Evolutionary conservation across 495 filamentous ascomycete species (phyloP).

Genomic region (Aspergillus bridgeri): DNA sequence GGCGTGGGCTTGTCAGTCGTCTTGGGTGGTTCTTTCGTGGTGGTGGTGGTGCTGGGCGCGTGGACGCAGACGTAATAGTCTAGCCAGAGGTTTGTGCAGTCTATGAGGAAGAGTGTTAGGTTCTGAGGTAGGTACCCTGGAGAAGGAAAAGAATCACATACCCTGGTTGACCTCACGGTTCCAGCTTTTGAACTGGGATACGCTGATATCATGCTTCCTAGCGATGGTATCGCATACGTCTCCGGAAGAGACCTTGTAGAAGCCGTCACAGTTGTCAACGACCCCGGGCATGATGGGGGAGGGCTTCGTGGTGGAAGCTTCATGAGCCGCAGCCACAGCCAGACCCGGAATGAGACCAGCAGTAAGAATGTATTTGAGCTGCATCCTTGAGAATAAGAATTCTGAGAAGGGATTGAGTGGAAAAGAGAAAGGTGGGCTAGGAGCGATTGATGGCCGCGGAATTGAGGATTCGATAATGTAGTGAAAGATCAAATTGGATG

Average conservation of each 20-base stretch:
- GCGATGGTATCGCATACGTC: constrained; percentile 36
- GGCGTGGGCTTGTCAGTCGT: constrained; percentile 17
- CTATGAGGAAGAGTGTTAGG: background rate
- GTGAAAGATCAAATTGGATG: background rate
- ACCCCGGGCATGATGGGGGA: constrained; percentile 36
- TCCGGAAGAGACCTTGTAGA: constrained; percentile 31
- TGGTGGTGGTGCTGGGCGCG: constrained; percentile 8
- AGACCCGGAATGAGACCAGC: background rate
- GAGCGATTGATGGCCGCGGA: background rate
- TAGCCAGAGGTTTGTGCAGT: constrained; percentile 21
- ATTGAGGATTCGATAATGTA: background rate
- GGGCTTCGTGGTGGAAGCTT: too few relatives aligned
- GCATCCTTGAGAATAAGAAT: background rate
- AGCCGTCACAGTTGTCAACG: constrained; percentile 34
- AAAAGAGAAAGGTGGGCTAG: too few relatives aligned
- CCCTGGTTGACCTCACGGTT: constrained; percentile 26
- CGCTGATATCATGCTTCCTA: constrained; percentile 11
- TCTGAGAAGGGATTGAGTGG: too few relatives aligned
- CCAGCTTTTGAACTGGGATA: constrained; percentile 24
- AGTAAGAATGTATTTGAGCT: background rate
- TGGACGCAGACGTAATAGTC: constrained; percentile 22
- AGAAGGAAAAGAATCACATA: background rate
- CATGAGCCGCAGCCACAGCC: background rate
- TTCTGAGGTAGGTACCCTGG: background rate
- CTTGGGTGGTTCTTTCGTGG: background rate